Evolutionary conservation across 306 rosid species (phyloP), one percentile per base, ranked within the genome.

Genomic region (Gastrolobium bilobum): DNA sequence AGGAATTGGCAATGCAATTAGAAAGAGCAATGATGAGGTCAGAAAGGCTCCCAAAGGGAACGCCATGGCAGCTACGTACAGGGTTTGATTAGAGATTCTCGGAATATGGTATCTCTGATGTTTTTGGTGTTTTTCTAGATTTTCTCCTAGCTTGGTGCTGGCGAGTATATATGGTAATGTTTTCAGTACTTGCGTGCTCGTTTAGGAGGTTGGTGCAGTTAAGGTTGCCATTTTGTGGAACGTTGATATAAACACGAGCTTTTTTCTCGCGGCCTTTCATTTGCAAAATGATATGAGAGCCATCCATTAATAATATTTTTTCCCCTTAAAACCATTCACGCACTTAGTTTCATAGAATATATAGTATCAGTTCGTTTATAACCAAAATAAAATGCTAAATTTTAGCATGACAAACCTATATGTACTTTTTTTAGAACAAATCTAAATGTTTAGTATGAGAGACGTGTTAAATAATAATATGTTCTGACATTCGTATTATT

Each of bases 11-110:
- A 64, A 11, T 39, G 38, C 35, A 42, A 81, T 65, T 59, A 81
- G 40, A 29, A 84, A 42, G 48, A 83, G 48, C 10, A 88, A 30
- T 56, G 78, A 10, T 34, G 68, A 58, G 33, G 67, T 79, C 76
- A 68, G n/a, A 40, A 83, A 52, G 56, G 74, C 62, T 42, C 43
- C 73, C 73, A 57, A 68, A 6, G 84, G 72, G 29, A 43, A 68
- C 13, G 82, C 62, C 87, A 87, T 82, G 42, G 38, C 3, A 44
- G 8, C 10, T 37, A 10, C n/a, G n/a, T n/a, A n/a, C 39, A 35
- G 5, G 11, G 0, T 38, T 63, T 35, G 0, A 11, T 34, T 3
- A 40, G 29, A 26, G 54, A 31, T 75, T 69, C 64, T 62, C n/a
- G 9, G 51, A 43, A 63, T 65, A 4, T 44, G 46, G 6, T 40